Percentiles rank a stretch among this genome's conserved stretches.
phyloP scores from a whole-genome alignment of 2,329 filamentous ascomycete species.

The Epicoccum nigrum region DNA sequence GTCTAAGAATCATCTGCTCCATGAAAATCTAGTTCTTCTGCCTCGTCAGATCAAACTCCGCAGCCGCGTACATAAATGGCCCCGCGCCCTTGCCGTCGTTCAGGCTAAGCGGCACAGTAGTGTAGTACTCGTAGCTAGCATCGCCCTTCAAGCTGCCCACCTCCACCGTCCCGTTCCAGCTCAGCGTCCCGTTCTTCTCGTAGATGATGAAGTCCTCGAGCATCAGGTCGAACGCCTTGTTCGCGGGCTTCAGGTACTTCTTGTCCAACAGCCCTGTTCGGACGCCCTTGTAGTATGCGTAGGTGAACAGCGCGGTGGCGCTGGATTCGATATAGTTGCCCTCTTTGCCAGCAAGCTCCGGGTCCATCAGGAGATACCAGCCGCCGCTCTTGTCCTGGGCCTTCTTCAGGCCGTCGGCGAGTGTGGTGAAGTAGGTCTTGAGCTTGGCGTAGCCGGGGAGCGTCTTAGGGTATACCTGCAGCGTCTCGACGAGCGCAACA shows the following conservation, averaged over 20 bases:
- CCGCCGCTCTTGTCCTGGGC: constrained; percentile 56
- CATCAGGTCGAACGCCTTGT: constrained; percentile 54
- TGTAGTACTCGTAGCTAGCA: constrained; percentile 57
- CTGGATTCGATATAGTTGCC: constrained; percentile 68
- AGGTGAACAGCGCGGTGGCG: constrained; percentile 59
- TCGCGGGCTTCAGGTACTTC: constrained; percentile 48
- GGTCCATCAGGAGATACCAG: constrained; percentile 65
- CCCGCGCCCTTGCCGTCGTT: constrained; percentile 52
- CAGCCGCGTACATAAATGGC: constrained; percentile 49
- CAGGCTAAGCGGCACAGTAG: constrained; percentile 38
- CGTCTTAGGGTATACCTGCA: constrained; percentile 53
- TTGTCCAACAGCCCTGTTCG: constrained; percentile 41
- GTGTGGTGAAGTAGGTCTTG: constrained; percentile 48
- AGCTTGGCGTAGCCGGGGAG: constrained; percentile 49
- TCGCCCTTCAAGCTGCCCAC: constrained; percentile 59
- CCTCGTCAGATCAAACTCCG: constrained; percentile 35
- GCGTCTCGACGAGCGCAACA: constrained; percentile 54
- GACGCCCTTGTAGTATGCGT: constrained; percentile 45
- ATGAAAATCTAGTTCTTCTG: not conserved
- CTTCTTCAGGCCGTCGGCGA: constrained; percentile 52
- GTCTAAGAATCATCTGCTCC: not conserved
- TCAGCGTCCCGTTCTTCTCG: constrained; percentile 55
- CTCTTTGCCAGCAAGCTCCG: constrained; percentile 50
- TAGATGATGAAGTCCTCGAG: constrained; percentile 55
- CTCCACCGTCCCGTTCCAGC: constrained; percentile 59